phyloP scores from a whole-genome alignment of 176 grass and related monocot species.

The Cenchrus fungigraminus region DNA sequence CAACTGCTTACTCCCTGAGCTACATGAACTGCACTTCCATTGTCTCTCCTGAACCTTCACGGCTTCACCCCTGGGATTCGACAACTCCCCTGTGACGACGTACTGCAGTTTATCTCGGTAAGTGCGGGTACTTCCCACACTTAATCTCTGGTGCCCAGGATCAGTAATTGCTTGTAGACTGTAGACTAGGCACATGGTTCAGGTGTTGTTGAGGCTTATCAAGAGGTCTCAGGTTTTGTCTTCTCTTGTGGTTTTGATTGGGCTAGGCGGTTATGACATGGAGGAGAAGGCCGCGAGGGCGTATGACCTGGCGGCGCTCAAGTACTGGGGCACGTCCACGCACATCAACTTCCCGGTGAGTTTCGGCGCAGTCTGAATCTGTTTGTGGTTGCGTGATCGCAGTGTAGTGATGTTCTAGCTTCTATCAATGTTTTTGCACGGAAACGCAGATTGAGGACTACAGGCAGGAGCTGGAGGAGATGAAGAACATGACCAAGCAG shows the following conservation, averaged over 20 bases:
- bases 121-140: constrained; percentile 10
- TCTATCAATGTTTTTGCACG: not conserved
- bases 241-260: constrained; percentile 1
- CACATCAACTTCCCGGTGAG: constrained; percentile 76
- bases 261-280: constrained; percentile 89
- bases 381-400: not conserved
- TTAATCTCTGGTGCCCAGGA: not conserved
- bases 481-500: constrained; percentile 77
- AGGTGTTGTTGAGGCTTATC: not conserved
- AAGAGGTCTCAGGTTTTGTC: constrained; percentile 2
- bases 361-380: not conserved
- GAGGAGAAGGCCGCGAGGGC: constrained; percentile 89
- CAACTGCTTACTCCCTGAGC: not conserved
- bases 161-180: not conserved
- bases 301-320: constrained; percentile 83
- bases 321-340: constrained; percentile 73
- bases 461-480: constrained; percentile 62
- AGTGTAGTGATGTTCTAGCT: not conserved
- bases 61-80: constrained; percentile 19
- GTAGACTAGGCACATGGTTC: not conserved
- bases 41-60: constrained; percentile 34
- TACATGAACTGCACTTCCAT: constrained; percentile 17
- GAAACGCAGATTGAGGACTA: constrained; percentile 68
- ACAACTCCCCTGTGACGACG: constrained; percentile 10
- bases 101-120: constrained; percentile 97